These are phyloP conservation scores for Rubroboletus pulcherrimus DNA, from an alignment of 768 basidiomycete genomes.

Conservation along the genomic window DNA sequence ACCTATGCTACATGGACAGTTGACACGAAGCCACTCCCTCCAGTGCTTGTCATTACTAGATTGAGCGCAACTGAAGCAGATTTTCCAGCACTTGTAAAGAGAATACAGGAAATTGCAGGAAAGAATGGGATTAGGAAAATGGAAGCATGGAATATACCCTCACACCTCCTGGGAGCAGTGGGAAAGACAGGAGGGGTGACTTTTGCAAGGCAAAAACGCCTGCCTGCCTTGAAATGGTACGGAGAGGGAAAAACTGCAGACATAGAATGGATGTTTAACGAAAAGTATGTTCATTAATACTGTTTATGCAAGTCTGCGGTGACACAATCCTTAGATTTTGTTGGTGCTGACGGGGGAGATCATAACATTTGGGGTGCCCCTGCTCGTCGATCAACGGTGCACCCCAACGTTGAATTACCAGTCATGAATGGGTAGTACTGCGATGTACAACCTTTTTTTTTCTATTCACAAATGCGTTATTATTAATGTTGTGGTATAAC, in stretches of 20 bases:
- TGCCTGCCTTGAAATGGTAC: no score
- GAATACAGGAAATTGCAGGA: no score
- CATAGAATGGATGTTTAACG: slow-evolving; percentile 33
- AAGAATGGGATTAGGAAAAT: no score
- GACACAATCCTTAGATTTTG: background rate
- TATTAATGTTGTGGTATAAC: no score
- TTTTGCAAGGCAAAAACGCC: no score
- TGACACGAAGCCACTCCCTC: slow-evolving; percentile 28
- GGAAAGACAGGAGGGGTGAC: no score
- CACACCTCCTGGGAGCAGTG: no score
- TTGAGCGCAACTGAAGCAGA: slow-evolving; percentile 28
- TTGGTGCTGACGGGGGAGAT: background rate
- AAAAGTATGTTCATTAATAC: slow-evolving; percentile 33
- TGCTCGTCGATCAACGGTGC: background rate
- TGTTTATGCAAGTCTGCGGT: background rate
- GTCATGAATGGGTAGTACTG: background rate
- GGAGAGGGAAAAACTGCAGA: no score
- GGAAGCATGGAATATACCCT: no score
- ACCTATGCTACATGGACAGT: slow-evolving; percentile 43
- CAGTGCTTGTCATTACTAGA: slow-evolving; percentile 42
- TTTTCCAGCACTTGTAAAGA: slow-evolving; percentile 33
- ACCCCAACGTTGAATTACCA: background rate
- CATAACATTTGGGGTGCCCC: background rate
- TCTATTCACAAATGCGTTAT: no score
- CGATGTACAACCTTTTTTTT: no score